Base-by-base conservation (phyloP, 495 filamentous ascomycete species). In the Margaritispora aquatica region DNA sequence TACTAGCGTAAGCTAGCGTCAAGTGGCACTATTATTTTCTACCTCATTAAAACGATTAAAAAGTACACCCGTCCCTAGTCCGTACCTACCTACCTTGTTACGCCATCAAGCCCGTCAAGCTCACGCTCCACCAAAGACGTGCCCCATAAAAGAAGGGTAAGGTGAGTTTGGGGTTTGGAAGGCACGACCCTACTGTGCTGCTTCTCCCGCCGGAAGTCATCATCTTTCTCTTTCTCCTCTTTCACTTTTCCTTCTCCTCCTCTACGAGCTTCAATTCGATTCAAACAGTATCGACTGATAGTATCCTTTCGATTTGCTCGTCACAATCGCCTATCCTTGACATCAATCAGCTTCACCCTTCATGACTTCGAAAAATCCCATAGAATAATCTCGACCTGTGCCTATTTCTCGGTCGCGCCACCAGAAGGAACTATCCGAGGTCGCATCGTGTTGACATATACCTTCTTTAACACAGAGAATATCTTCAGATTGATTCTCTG, bases 211-310 rank as follows among this genome's bases (percentile, higher is more conserved):
- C 54, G n/a, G n/a, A n/a, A n/a, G n/a, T n/a, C 54, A 26, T 56
- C 54, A 44, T 56, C 21, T 26, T 47, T 26, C 23, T 26, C 54
- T 24, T 56, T 51, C n/a, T n/a, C n/a, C n/a, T n/a, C n/a, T n/a
- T n/a, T n/a, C n/a, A n/a, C n/a, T n/a, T n/a, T n/a, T 48, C 8
- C 44, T 48, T 19, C 20, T 24, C 48, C 24, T 10, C 24, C 3
- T 4, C 48, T 23, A 21, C 10, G 52, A 31, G 52, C 26, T 20
- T 56, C 22, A 26, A 26, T 2, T 26, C 23, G 22, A 4, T 21
- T 55, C 31, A 55, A n/a, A 10, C 38, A 9, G n/a, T n/a, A n/a
- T n/a, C n/a, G n/a, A n/a, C n/a, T n/a, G n/a, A n/a, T n/a, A n/a
- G n/a, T n/a, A n/a, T n/a, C n/a, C n/a, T n/a, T n/a, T n/a, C n/a